Base-by-base conservation (phyloP, 2,329 filamentous ascomycete genomes). In the Arthrobotrys musiformis region DNA sequence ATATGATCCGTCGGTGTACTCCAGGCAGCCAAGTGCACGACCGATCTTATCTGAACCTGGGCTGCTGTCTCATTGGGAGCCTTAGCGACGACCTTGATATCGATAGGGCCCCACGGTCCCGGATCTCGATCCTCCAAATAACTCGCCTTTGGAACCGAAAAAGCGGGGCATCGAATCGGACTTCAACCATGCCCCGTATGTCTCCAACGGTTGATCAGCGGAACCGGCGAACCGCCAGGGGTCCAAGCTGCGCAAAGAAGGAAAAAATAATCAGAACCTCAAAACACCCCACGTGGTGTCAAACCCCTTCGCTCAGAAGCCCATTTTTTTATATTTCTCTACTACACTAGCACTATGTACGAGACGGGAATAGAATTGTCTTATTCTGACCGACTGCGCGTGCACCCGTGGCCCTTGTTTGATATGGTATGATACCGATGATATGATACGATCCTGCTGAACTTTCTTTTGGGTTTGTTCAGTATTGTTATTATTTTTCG, bases 111-210 rank as follows among this genome's bases (percentile, higher is more conserved):
- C 50, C 64, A 58, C 22, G 64, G 44, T 69, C 50, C 50, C 40
- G 52, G 64, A 35, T 60, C 64, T 48, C 37, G 52, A 69, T 69
- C 15, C 8, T 22, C 33, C n/a, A n/a, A 22, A 15, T 30, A 56
- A 66, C 30, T 40, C 40, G 44, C 37, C 24, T 69, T 69, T 60
- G 64, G 64, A 70, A 70, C 66, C 66, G 66, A 70, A 54, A 62
- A 61, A 48, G 37, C 52, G 66, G 52, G 66, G 66, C 66, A 50
- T 70, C 66, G 42, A 70, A 70, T 70, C 66, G 40, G 54, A 62
- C 52, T 26, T 42, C 28, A 40, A 50, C 54, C 30, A 61, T 70
- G 22, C 33, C 19, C 17, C 22, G 19, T 62, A 54, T 35, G 52
- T 50, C 24, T 60, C 22, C 33, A 56, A 40, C 66, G 66, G 30